Conservation (phyloP, 1,139 yeast genomes). For the Candida sanyaensis region DNA sequence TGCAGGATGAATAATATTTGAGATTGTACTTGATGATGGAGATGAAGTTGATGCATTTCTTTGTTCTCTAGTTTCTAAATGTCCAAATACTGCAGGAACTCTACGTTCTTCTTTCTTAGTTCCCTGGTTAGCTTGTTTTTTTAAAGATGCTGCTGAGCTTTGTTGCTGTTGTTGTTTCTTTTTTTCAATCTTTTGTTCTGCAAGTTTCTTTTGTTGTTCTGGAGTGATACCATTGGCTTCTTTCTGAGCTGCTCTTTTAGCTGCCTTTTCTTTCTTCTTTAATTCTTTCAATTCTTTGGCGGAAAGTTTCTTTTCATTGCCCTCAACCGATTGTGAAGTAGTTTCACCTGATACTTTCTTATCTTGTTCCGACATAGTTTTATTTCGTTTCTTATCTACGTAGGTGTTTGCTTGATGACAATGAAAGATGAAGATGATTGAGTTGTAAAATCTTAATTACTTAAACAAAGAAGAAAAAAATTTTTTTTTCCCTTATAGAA, state of each 20-base stretch:
- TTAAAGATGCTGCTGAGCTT: conserved; percentile 31
- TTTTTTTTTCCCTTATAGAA: neutral
- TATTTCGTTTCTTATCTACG: neutral
- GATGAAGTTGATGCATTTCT: conserved; percentile 48
- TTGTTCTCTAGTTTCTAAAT: conserved; percentile 81
- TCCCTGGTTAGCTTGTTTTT: conserved; percentile 57
- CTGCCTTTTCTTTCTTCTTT: conserved; percentile 88
- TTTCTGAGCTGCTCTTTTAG: conserved; percentile 75
- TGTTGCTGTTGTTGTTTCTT: conserved; percentile 24
- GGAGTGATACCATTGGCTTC: conserved; percentile 52
- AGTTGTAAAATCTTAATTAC: neutral
- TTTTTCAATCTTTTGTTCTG: conserved; percentile 44
- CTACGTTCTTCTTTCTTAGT: conserved; percentile 47
- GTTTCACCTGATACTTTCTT: conserved; percentile 8
- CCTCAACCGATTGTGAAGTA: conserved; percentile 5
- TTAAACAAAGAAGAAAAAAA: neutral
- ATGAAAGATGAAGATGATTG: neutral
- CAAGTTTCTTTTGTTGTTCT: conserved; percentile 42
- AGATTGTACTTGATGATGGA: conserved; percentile 54
- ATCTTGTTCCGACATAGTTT: conserved; percentile 7
- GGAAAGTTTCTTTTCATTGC: conserved; percentile 40
- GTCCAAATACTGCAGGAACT: conserved; percentile 75
- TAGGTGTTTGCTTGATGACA: neutral
- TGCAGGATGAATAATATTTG: conserved; percentile 84
- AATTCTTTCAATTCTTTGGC: conserved; percentile 86